Evolutionary conservation across 371 early-diverging fungal species (phyloP).

Genomic region (Syncephalastrum monosporum): DNA sequence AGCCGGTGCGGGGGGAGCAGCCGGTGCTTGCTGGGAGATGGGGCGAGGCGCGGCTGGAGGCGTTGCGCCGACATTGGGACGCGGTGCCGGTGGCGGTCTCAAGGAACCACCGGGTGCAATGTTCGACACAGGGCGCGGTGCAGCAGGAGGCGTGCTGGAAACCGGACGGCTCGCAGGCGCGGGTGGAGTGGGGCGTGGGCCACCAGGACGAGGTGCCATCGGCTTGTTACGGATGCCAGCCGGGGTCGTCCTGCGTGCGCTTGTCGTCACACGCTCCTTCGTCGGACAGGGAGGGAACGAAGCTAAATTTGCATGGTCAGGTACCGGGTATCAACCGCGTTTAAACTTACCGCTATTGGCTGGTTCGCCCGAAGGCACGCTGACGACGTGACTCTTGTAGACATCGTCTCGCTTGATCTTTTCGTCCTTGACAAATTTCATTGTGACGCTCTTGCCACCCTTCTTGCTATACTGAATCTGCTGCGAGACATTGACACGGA

Average conservation of each 20-base stretch:
- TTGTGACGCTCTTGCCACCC: constrained; percentile 66
- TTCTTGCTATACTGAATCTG: constrained; percentile 75
- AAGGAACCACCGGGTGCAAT: constrained; percentile 6
- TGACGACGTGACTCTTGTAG: constrained; percentile 80
- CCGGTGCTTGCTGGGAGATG: constrained; percentile 17
- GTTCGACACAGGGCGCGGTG: constrained; percentile 23
- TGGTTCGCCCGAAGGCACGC: constrained; percentile 68
- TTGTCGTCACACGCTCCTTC: constrained; percentile 29
- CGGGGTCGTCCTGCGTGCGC: constrained; percentile 31
- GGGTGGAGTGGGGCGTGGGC: constrained; percentile 9
- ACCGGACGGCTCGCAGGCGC: too few species aligned
- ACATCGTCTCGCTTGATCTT: constrained; percentile 50
- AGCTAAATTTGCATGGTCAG: constrained; percentile 20
- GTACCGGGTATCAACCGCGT: neutral
- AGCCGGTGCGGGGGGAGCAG: constrained; percentile 51
- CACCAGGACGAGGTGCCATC: constrained; percentile 20
- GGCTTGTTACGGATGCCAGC: constrained; percentile 17
- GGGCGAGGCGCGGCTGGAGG: constrained; percentile 28
- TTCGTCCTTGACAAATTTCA: constrained; percentile 83
- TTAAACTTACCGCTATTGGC: constrained; percentile 53
- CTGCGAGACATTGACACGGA: constrained; percentile 56
- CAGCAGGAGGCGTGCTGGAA: constrained; percentile 14
- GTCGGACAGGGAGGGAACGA: constrained; percentile 63
- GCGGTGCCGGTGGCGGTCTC: constrained; percentile 12
- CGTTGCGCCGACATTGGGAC: constrained; percentile 6